Evolutionary conservation across 805 yeast species (phyloP), one percentile per base, ranked within the genome.

Genomic region (Tetrapisispora namnaoensis): DNA sequence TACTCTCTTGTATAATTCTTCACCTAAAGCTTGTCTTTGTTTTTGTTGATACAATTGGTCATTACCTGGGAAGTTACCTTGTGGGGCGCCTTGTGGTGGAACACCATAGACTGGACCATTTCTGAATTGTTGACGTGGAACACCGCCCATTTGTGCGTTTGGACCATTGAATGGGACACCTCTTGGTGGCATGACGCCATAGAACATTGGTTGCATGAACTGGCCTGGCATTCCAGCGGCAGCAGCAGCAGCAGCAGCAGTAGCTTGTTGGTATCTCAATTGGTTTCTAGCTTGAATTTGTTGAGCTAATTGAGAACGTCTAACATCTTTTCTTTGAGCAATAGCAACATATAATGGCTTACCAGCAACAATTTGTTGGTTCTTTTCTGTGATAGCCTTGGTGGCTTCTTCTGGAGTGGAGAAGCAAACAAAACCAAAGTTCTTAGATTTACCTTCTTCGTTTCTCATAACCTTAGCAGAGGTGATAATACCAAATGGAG

Each of bases 401-500:
- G 96, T 86, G 60, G 99, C 99, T 80, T 93, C 99, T 72, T 93
- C 99, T 66, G 98, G 96, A 56, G 93, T 72, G 49, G 96, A 82
- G 85, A 83, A 93, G 75, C 99, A 89, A 61, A 93, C 99, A 69
- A 93, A 93, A 66, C 99, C 99, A 70, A 93, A 93, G 59, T 98
- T 98, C 78, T 87, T 91, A 55, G 97, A 88, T 75, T 88, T 88
- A 62, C 95, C 97, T 54, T 80, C 70, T 63, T 90, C 97, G 68
- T 87, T 96, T 63, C 84, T 80, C 97, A 93, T 91, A 59, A 91
- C 95, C 75, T 86, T 89, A 60, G 90, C 96, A 52, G 96, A 87
- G 57, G 97, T 86, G 75, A 93, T 93, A 66, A 86, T 73, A 69
- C 99, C 99, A 70, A 83, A 89, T 58, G 93, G 88, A 63, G 86